These are phyloP conservation scores for Penicillium polonicum DNA, from an alignment of 2,329 filamentous ascomycete species.

Conservation along the genomic window DNA sequence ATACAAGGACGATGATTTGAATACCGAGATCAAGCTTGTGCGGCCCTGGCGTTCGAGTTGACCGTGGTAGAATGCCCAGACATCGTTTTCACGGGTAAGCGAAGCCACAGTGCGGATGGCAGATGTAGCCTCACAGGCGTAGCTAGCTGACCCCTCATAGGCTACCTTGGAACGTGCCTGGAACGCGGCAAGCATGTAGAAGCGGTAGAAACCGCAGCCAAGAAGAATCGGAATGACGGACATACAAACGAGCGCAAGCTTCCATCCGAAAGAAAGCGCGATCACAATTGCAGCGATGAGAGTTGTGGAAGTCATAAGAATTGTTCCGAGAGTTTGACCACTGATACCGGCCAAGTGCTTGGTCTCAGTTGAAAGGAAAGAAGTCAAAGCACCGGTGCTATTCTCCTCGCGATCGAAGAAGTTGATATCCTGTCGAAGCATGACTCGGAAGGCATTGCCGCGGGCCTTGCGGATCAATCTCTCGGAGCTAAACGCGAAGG, in stretches of 20 bases:
- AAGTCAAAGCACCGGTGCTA: conserved; percentile 81
- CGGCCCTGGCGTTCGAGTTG: conserved; percentile 67
- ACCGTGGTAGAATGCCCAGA: conserved; percentile 67
- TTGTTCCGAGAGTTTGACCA: conserved; percentile 81
- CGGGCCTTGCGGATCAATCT: conserved; percentile 78
- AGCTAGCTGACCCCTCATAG: conserved; percentile 78
- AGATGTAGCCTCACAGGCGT: conserved; percentile 89
- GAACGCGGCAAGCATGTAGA: conserved; percentile 79
- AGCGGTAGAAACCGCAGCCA: conserved; percentile 80
- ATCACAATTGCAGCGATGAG: conserved; percentile 71
- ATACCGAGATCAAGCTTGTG: conserved; percentile 67
- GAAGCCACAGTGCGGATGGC: conserved; percentile 92
- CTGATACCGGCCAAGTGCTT: conserved; percentile 86
- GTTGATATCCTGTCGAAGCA: conserved; percentile 87
- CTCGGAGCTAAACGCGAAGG: conserved; percentile 85
- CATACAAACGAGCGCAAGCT: conserved; percentile 79
- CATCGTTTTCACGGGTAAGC: conserved; percentile 80
- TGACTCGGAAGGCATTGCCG: conserved; percentile 76
- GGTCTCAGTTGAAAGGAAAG: conserved; percentile 84
- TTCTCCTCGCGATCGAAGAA: conserved; percentile 93
- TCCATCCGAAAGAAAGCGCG: conserved; percentile 78
- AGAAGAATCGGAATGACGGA: conserved; percentile 75
- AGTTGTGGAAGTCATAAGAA: conserved; percentile 77
- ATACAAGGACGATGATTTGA: conserved; percentile 76
- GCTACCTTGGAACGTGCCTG: conserved; percentile 75